phyloP scores from a whole-genome alignment of 2,329 filamentous ascomycete species.

The Phyllosticta citribraziliensis region DNA sequence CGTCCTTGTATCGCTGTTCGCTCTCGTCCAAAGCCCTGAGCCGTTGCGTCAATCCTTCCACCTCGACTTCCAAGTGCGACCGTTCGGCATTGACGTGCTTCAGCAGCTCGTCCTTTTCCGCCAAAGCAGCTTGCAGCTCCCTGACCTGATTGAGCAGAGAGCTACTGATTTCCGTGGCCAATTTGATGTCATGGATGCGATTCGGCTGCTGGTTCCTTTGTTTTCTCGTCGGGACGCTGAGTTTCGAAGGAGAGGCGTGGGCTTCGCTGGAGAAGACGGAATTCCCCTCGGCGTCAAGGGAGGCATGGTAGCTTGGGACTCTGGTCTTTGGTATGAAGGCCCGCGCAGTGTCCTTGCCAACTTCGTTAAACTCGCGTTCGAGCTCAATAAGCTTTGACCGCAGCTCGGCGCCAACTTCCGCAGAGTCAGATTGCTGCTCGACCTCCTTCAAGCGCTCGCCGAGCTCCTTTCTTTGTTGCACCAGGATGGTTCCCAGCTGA shows the following conservation, averaged over 20 bases:
- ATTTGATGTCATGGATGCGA: slow-evolving; percentile 90
- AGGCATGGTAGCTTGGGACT: slow-evolving; percentile 48
- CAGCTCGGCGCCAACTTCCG: slow-evolving; percentile 72
- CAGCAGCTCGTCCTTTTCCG: slow-evolving; percentile 79
- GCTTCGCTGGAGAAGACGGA: slow-evolving; percentile 67
- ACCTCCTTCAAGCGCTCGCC: slow-evolving; percentile 76
- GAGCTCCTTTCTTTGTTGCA: slow-evolving; percentile 78
- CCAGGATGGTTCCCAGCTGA: slow-evolving; percentile 74
- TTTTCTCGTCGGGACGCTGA: slow-evolving; percentile 69
- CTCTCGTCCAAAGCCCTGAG: slow-evolving; percentile 81
- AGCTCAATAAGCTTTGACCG: slow-evolving; percentile 75
- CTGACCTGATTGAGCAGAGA: slow-evolving; percentile 90
- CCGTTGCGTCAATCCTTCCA: slow-evolving; percentile 68
- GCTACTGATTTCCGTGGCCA: slow-evolving; percentile 96
- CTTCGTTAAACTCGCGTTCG: slow-evolving; percentile 90
- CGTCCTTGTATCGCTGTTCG: slow-evolving; percentile 92
- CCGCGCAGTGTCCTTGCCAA: slow-evolving; percentile 79
- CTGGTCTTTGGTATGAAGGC: slow-evolving; percentile 78
- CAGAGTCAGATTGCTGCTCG: slow-evolving; percentile 58
- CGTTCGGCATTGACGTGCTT: slow-evolving; percentile 66
- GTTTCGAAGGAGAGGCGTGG: slow-evolving; percentile 78
- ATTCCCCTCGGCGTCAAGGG: slow-evolving; percentile 17
- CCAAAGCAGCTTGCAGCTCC: slow-evolving; percentile 73
- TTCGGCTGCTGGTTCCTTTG: slow-evolving; percentile 82
- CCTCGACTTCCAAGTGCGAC: slow-evolving; percentile 71